phyloP scores from a whole-genome alignment of 176 grass and related monocot species.

The Rhynchospora tenuis region DNA sequence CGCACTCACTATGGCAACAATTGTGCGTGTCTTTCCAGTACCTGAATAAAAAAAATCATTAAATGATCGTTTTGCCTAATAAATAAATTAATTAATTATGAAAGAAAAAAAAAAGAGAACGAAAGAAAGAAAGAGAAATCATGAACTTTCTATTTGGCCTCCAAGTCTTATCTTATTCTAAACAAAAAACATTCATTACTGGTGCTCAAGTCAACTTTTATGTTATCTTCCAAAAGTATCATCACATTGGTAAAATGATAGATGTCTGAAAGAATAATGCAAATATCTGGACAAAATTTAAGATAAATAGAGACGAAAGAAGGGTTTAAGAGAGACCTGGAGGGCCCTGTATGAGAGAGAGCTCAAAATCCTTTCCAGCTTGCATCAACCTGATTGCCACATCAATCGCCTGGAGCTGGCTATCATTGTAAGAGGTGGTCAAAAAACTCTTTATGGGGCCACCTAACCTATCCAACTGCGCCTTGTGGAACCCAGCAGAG shows the following conservation, averaged over 20 bases:
- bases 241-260: too few species aligned
- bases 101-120: not conserved
- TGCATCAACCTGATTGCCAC: constrained; percentile 35
- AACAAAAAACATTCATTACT: too few species aligned
- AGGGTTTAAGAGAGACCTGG: constrained; percentile 51
- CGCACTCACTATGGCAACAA: constrained; percentile 82
- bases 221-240: too few species aligned
- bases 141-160: too few species aligned
- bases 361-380: constrained; percentile 45
- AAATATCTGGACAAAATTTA: not conserved
- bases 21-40: constrained; percentile 88
- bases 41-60: constrained; percentile 45
- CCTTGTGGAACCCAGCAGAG: constrained; percentile 46
- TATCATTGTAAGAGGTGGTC: constrained; percentile 72
- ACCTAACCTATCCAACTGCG: constrained; percentile 48
- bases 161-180: too few species aligned
- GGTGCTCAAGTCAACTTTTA: too few species aligned
- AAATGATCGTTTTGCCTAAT: not conserved
- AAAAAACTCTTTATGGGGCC: constrained; percentile 50
- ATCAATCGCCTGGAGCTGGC: constrained; percentile 75
- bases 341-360: constrained; percentile 96
- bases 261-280: not conserved
- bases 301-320: not conserved
- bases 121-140: not conserved
- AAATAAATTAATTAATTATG: not conserved